Percentiles rank a stretch among this genome's conserved stretches.
Conservation (phyloP, 2,329 filamentous ascomycete genomes). For the Leptodontidium sp. region DNA sequence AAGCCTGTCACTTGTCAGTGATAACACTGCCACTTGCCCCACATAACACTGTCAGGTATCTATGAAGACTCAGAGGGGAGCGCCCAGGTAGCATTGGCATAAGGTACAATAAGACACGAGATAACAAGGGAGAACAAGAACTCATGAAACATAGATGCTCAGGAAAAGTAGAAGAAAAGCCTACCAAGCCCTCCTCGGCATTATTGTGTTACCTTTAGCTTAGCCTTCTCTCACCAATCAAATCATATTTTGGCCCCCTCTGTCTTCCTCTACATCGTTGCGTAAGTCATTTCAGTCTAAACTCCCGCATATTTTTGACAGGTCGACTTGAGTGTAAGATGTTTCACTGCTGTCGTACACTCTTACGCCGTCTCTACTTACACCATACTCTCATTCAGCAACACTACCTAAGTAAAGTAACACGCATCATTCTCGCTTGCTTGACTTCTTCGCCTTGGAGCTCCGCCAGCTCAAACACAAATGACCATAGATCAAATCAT, state of each 20-base stretch:
- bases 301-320: neutral
- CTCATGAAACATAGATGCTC: too few species aligned
- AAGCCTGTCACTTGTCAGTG: too few species aligned
- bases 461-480: neutral
- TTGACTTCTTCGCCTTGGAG: neutral
- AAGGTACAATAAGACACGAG: too few species aligned
- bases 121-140: too few species aligned
- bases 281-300: too few species aligned
- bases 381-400: neutral
- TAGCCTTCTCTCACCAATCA: neutral
- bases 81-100: too few species aligned
- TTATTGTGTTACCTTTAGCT: neutral
- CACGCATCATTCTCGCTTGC: neutral
- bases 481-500: neutral
- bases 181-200: too few species aligned
- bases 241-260: too few species aligned
- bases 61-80: too few species aligned
- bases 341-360: neutral
- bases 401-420: neutral
- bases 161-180: too few species aligned
- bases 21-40: too few species aligned
- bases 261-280: neutral
- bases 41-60: too few species aligned
- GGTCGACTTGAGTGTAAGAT: neutral
- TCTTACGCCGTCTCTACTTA: neutral